Evolutionary conservation across 345 rosid genomes (phyloP).

Genomic region (Melaleuca quinquenervia): DNA sequence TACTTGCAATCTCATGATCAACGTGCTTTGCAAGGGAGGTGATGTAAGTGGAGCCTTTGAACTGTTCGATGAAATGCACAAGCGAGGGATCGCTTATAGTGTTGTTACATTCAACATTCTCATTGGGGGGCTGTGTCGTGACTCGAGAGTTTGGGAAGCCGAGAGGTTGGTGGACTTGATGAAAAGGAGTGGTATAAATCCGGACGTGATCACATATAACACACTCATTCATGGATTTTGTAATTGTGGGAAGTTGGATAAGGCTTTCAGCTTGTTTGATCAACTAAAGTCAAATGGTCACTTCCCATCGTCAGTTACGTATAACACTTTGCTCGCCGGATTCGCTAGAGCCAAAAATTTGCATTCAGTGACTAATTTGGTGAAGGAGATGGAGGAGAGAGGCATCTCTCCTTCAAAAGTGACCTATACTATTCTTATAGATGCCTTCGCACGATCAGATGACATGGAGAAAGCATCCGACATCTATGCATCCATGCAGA

Average conservation of each 20-base stretch:
- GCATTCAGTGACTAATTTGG: slow-evolving; percentile 26
- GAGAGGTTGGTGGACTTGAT: slow-evolving; percentile 33
- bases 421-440: slow-evolving; percentile 56
- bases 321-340: slow-evolving; percentile 44
- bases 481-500: slow-evolving; percentile 38
- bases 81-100: slow-evolving; percentile 41
- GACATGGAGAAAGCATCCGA: slow-evolving; percentile 56
- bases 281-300: slow-evolving; percentile 43
- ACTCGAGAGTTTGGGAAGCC: slow-evolving; percentile 36
- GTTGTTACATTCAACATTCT: slow-evolving; percentile 56
- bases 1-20: slow-evolving; percentile 54
- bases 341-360: slow-evolving; percentile 37
- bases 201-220: slow-evolving; percentile 52
- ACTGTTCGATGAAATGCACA: slow-evolving; percentile 76
- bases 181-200: slow-evolving; percentile 37
- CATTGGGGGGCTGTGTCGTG: slow-evolving; percentile 42
- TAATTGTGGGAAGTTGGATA: slow-evolving; percentile 21
- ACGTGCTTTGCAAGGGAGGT: slow-evolving; percentile 38
- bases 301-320: slow-evolving; percentile 53
- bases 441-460: slow-evolving; percentile 29
- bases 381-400: slow-evolving; percentile 78
- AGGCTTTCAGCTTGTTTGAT: slow-evolving; percentile 36
- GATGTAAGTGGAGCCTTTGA: slow-evolving; percentile 25
- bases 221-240: slow-evolving; percentile 56
- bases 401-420: slow-evolving; percentile 54